Conservation (phyloP, 192 early-diverging fungal species). For the Diversispora epigaea region DNA sequence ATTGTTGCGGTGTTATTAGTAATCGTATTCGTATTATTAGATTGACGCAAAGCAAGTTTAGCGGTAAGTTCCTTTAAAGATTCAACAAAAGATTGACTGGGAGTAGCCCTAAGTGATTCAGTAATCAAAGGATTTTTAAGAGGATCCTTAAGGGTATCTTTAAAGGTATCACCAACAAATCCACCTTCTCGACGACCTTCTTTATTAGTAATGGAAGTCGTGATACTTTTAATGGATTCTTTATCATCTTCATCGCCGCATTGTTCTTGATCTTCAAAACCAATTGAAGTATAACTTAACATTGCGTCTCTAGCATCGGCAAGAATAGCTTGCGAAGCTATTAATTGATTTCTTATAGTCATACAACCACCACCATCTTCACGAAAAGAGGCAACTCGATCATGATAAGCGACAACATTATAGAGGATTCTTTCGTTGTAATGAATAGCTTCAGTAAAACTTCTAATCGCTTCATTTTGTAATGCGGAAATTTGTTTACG, state of each 20-base stretch:
- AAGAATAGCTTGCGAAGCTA: neutral
- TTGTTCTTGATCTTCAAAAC: neutral
- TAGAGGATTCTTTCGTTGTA: constrained; percentile 1
- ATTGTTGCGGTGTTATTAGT: too few relatives aligned
- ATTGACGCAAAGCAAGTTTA: neutral
- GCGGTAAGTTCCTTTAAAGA: neutral
- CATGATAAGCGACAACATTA: neutral
- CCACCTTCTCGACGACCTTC: neutral
- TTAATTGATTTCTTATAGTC: neutral
- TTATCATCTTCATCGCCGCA: neutral
- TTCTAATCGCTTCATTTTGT: neutral
- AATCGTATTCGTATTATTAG: neutral
- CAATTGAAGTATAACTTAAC: neutral
- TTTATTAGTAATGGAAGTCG: neutral
- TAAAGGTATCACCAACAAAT: too few relatives aligned
- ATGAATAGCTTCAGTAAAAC: neutral
- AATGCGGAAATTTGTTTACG: neutral
- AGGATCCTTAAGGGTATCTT: neutral
- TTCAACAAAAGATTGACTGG: neutral
- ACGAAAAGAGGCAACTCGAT: neutral
- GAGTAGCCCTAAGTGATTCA: neutral
- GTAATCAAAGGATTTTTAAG: neutral
- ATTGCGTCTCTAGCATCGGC: neutral
- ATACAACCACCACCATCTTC: neutral
- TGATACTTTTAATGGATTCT: neutral